Evolutionary conservation across 2,329 filamentous ascomycete species (phyloP), one percentile per base, ranked within the genome.

Genomic region (Colletotrichum truncatum): DNA sequence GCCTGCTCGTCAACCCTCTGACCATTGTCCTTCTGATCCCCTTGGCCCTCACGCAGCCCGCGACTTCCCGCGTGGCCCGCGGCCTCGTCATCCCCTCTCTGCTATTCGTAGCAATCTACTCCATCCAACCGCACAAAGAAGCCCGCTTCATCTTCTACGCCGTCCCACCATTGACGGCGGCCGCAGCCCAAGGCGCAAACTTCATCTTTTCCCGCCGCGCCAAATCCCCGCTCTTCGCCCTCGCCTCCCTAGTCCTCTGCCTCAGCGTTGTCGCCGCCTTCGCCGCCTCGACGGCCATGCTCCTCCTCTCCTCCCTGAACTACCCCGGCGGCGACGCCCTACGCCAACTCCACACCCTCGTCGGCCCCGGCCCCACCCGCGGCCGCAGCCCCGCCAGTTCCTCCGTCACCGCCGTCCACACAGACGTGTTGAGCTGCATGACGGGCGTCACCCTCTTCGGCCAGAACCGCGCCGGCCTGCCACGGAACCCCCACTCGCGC

Each of bases 81-180:
- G 79, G 81, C 6, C 72, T 93, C 0, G 82, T 92, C 4, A 71
- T 90, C 3, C 94, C 96, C 0, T 85, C 87, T 9, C 69, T 97
- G 2, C 77, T 86, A 28, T 99, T 94, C 76, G 84, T 97, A 18
- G 85, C 85, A 4, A 77, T 97, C 43, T 98, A 97, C 82, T 97
- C 93, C 68, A 72, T 93, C 53, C 91, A 97, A 67, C 94, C 95
- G 1, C 96, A 99, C 81, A 99, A 99, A 76, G 96, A 99, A 80
- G 92, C 94, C 76, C 92, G 96, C 16, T 99, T 99, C 82, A 90
- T 99, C 70, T 89, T 98, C 72, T 98, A 98, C 79, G 85, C 89
- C 55, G 84, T 97, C 23, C 96, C 96, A 0, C 85, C 91, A 0
- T 81, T 98, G 28, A 97, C 94, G 0, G 91, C 91, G 10, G 87